phyloP scores from a whole-genome alignment of 2,329 filamentous ascomycete genomes.

The Ceratocystis destructans region DNA sequence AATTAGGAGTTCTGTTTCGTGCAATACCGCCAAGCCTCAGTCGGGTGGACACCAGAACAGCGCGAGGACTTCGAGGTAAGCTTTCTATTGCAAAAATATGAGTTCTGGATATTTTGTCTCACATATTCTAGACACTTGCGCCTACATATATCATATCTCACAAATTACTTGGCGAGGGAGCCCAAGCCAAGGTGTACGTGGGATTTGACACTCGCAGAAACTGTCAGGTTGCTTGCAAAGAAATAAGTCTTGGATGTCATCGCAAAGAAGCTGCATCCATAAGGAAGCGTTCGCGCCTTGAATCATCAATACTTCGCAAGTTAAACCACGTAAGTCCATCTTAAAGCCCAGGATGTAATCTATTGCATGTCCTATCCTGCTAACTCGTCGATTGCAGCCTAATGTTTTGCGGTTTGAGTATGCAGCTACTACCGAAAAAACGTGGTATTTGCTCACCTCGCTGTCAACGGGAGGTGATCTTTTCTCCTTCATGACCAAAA shows the following conservation, averaged over 20 bases:
- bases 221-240: conserved; percentile 55
- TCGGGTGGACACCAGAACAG: neutral
- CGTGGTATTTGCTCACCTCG: conserved; percentile 41
- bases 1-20: conserved; percentile 29
- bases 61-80: conserved; percentile 7
- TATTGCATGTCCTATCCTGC: neutral
- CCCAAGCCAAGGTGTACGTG: conserved; percentile 29
- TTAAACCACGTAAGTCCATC: conserved; percentile 37
- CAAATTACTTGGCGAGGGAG: conserved; percentile 28
- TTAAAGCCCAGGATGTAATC: neutral
- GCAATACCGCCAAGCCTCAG: conserved; percentile 21
- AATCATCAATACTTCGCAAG: conserved; percentile 35
- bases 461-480: conserved; percentile 43
- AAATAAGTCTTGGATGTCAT: neutral
- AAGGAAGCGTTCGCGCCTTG: conserved; percentile 31
- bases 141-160: conserved; percentile 27
- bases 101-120: neutral
- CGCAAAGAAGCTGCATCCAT: conserved; percentile 24
- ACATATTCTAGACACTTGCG: conserved; percentile 25
- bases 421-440: neutral
- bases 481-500: conserved; percentile 32
- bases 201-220: conserved; percentile 36
- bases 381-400: conserved; percentile 7
- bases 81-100: neutral
- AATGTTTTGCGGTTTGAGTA: conserved; percentile 14